Evolutionary conservation across 2,329 filamentous ascomycete species (phyloP), one percentile per base, ranked within the genome.

Genomic region (Pestalotiopsis sp.): DNA sequence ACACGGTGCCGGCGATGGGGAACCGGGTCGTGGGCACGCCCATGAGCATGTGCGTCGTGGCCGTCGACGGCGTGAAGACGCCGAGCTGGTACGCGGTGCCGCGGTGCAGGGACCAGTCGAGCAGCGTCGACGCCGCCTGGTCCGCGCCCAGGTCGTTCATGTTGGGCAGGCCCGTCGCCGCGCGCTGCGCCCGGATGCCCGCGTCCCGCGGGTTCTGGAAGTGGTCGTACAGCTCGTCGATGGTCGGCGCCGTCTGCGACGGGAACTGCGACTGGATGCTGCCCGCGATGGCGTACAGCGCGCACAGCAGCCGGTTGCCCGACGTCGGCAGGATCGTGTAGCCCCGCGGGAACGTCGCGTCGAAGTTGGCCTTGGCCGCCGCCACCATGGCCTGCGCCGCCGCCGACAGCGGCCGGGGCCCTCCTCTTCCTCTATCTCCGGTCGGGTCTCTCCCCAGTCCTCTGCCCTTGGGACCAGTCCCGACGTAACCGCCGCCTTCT

Each of bases 331-430:
- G 17, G 12, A 13, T 13, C 23, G n/a, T 12, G 39, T 23, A 70
- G 12, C 70, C 70, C 36, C 61, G 27, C 17, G 70, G 70, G 65
- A 72, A 72, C 12, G 49, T n/a, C 57, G 62, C 25, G 20, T 67
- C 25, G 20, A 60, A 67, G 12, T n/a, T 14, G 38, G n/a, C 65
- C 31, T n/a, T 20, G 23, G 49, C 52, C 13, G 12, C 27, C 13
- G 13, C 13, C 11, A 31, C 12, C 23, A 49, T 72, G 67, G 70
- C 74, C 75, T 13, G 71, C 70, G 11, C 69, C 72, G 25, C 76
- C 76, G 60, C 77, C 71, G 20, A 14, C 23, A 59, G 23, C 25
- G 52, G 52, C 52, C n/a, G 20, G 12, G 52, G 2, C 17, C 13
- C n/a, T 58, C 41, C 39, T 45, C 39, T 7, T 14, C 39, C 39